phyloP scores from a whole-genome alignment of 352 stramenopile genomes.

The Globisporangium spinosum region DNA sequence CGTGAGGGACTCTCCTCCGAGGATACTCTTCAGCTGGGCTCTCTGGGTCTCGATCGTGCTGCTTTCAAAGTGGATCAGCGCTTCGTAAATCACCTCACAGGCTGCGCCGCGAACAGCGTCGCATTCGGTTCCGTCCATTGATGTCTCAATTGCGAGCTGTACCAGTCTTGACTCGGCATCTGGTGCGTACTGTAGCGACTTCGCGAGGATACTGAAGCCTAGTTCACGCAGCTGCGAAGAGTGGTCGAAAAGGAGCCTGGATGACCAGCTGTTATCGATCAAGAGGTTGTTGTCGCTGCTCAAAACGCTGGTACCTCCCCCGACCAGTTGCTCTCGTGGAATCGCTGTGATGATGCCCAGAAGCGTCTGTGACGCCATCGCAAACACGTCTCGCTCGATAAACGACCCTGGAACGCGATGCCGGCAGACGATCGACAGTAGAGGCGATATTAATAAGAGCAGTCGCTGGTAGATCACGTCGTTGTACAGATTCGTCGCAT shows the following conservation, averaged over 20 bases:
- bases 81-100: conserved; percentile 26
- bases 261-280: conserved; percentile 45
- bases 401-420: conserved; percentile 59
- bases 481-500: conserved; percentile 10
- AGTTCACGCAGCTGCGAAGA: conserved; percentile 41
- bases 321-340: conserved; percentile 22
- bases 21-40: conserved; percentile 18
- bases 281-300: conserved; percentile 35
- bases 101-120: conserved; percentile 52
- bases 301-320: conserved; percentile 21
- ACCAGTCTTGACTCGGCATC: conserved; percentile 20
- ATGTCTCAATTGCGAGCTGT: conserved; percentile 47
- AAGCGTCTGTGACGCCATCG: conserved; percentile 36
- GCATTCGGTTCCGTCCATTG: conserved; percentile 42
- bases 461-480: conserved; percentile 35
- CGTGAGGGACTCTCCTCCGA: conserved; percentile 23
- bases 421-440: conserved; percentile 44
- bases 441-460: conserved; percentile 33
- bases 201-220: conserved; percentile 32
- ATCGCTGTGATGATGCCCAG: conserved; percentile 25
- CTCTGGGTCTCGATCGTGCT: conserved; percentile 11
- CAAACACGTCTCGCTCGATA: conserved; percentile 38
- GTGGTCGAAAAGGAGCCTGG: conserved; percentile 58
- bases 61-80: conserved; percentile 27
- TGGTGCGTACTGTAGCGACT: neutral